phyloP scores from a whole-genome alignment of 305 asterid species.

The Ilex paraguariensis region DNA sequence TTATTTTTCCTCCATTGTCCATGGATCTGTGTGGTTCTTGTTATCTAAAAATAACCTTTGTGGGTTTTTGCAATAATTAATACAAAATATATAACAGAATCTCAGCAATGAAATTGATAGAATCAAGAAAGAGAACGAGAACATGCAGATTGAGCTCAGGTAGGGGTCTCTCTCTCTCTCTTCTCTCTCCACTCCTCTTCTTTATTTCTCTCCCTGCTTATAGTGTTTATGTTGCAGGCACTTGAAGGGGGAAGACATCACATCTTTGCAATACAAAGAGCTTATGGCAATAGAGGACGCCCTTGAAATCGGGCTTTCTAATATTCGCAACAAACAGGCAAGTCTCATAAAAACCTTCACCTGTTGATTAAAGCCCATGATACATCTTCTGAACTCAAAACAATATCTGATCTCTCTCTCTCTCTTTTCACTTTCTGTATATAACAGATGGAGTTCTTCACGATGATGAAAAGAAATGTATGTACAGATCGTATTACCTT shows the following conservation, averaged over 20 bases:
- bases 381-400: neutral
- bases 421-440: too few species aligned
- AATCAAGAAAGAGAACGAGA: conserved; percentile 90
- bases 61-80: neutral
- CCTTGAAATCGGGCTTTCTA: conserved; percentile 67
- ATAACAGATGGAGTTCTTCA: conserved; percentile 57
- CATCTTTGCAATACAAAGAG: conserved; percentile 68
- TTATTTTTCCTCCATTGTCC: too few species aligned
- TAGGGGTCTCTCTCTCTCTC: conserved; percentile 11
- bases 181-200: neutral
- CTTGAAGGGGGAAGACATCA: conserved; percentile 78
- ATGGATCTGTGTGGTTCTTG: conserved; percentile 4
- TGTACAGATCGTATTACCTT: neutral
- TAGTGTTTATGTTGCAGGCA: conserved; percentile 38
- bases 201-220: neutral
- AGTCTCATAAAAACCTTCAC: conserved; percentile 12
- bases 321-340: conserved; percentile 76
- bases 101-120: conserved; percentile 86
- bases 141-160: conserved; percentile 95
- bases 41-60: neutral
- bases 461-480: conserved; percentile 73
- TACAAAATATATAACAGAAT: conserved; percentile 37
- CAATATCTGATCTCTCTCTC: conserved; percentile 9
- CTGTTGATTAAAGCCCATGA: neutral
- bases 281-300: conserved; percentile 76